Conservation (phyloP, 257 asterid genomes). For the Rauvolfia tetraphylla region DNA sequence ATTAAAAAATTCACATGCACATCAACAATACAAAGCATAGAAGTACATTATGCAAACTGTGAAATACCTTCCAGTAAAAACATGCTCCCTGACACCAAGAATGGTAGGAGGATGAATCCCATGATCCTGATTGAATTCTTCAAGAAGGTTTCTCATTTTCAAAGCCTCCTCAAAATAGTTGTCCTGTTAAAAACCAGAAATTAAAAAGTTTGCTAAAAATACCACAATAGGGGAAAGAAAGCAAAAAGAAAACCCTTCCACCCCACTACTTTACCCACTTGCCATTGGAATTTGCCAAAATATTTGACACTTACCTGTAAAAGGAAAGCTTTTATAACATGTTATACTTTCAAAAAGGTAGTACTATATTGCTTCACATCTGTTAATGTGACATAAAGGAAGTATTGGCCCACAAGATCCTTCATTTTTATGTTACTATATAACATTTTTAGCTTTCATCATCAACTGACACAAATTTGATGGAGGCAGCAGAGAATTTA, state of each 20-base stretch:
- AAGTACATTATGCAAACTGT: constrained; percentile 7
- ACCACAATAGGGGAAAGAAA: not conserved
- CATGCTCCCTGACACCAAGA: constrained; percentile 99
- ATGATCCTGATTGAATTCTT: constrained; percentile 73
- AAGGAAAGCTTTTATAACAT: not conserved
- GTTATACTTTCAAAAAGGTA: not conserved
- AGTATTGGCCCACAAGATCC: not conserved
- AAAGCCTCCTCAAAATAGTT: constrained; percentile 97
- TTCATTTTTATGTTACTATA: not conserved
- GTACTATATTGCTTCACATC: not conserved
- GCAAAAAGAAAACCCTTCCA: not conserved
- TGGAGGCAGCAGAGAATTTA: not conserved
- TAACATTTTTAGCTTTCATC: not conserved
- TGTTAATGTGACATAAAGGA: not conserved
- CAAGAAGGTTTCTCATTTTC: constrained; percentile 97
- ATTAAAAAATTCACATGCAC: constrained; percentile 24
- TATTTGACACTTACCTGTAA: not conserved
- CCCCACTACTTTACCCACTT: not conserved
- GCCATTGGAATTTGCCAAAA: not conserved
- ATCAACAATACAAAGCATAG: constrained; percentile 7
- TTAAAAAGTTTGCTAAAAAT: not conserved
- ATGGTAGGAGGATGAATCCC: constrained; percentile 85
- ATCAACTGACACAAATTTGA: not conserved
- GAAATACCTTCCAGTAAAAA: constrained; percentile 90
- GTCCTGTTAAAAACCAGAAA: constrained; percentile 49